Base-by-base conservation (phyloP, 495 filamentous ascomycete species). In the Aspergillus bertholletiae region DNA sequence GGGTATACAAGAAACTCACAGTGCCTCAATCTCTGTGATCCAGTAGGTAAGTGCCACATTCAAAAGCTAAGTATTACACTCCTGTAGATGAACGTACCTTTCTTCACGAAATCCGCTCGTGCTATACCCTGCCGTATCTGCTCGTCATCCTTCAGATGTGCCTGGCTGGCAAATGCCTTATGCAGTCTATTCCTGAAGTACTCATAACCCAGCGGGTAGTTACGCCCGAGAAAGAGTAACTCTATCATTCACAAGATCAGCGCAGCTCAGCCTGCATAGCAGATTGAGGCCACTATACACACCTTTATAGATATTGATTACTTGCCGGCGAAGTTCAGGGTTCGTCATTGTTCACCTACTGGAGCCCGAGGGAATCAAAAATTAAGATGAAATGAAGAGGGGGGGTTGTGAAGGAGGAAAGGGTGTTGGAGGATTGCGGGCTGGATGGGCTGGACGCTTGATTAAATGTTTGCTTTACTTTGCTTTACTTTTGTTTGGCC, bases 281-380 rank as follows among this genome's bases (percentile, higher is more conserved):
- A n/a, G n/a, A n/a, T n/a, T n/a, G n/a, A n/a, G n/a, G n/a, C n/a
- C n/a, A n/a, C n/a, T n/a, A n/a, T 30, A 58, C 68, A 13, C 68
- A 89, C 92, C 88, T 85, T 96, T 97, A 77, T 98, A 98, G 48
- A 97, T 83, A 18, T 80, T 80, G 49, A 96, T 89, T 28, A 97
- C 94, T 65, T 96, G 84, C 46, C 80, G 77, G 44, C 92, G 83
- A 5, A 96, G 81, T 51, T 80, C 74, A 17, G 75, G 70, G 48
- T 81, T 83, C 5, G 74, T 67, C 74, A 77, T 80, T 34, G 27
- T 61, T 52, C 41, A 21, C 15, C 3, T n/a, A 7, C 3, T 40
- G 1, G n/a, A 13, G 17, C 17, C 7, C 17, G 13, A 12, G n/a
- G 20, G 5, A 7, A 2, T 7, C 5, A 8, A 3, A 22, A 9